These are phyloP conservation scores for Voacanga thouarsii DNA, from an alignment of 257 asterid species.

Conservation along the genomic window DNA sequence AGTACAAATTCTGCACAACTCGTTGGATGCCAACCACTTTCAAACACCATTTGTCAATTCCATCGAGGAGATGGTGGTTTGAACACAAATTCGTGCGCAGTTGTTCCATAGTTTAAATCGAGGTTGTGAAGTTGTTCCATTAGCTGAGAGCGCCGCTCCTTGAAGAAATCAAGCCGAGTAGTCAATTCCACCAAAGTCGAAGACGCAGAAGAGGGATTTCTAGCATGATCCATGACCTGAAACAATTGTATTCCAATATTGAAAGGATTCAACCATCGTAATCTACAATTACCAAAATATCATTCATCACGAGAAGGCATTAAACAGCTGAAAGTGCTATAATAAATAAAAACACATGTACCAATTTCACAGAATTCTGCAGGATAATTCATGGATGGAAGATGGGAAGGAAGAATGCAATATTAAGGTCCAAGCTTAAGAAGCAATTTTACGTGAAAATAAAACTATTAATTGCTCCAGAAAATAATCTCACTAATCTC, in stretches of 20 bases:
- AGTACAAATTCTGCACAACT: slow-evolving; percentile 43
- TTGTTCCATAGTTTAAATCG: slow-evolving; percentile 64
- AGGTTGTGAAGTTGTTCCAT: slow-evolving; percentile 93
- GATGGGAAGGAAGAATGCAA: neutral
- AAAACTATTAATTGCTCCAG: neutral
- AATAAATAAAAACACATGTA: neutral
- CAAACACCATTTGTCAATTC: slow-evolving; percentile 44
- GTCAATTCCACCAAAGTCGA: slow-evolving; percentile 83
- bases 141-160: slow-evolving; percentile 94
- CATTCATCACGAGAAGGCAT: neutral
- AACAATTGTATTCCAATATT: neutral
- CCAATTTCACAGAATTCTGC: neutral
- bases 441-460: neutral
- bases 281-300: neutral
- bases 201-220: slow-evolving; percentile 58
- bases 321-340: neutral
- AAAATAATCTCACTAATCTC: too few species aligned
- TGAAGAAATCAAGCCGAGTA: slow-evolving; percentile 86
- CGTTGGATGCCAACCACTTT: slow-evolving; percentile 11
- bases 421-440: neutral
- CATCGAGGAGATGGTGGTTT: slow-evolving; percentile 83
- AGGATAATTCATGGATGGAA: neutral
- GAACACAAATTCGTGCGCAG: slow-evolving; percentile 57
- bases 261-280: neutral
- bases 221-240: slow-evolving; percentile 58